Evolutionary conservation across 1,139 yeast genomes (phyloP).

Genomic region (Debaryomyces robertsiae): DNA sequence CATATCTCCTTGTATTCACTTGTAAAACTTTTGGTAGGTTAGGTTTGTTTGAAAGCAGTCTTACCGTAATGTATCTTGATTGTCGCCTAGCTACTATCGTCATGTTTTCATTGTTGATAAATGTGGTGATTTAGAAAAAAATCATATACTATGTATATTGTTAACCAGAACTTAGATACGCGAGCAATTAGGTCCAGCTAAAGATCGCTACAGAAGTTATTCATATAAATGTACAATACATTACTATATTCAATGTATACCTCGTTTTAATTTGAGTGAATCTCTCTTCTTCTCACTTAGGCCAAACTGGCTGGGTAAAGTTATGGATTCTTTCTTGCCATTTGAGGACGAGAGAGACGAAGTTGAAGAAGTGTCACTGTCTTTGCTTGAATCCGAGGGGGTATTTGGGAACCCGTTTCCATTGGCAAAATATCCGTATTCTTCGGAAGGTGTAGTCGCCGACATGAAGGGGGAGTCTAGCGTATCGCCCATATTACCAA

Average conservation of each 20-base stretch:
- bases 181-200: not conserved
- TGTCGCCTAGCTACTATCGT: not conserved
- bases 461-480: conserved; percentile 51
- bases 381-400: conserved; percentile 7
- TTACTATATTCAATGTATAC: conserved; percentile 35
- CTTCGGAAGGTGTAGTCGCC: conserved; percentile 44
- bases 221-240: not conserved
- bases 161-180: not conserved
- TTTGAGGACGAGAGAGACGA: conserved; percentile 10
- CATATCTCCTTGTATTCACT: conserved; percentile 7
- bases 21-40: not conserved
- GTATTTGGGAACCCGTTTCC: conserved; percentile 7
- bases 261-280: conserved; percentile 49
- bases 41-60: not conserved
- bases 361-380: conserved; percentile 12
- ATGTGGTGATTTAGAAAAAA: too few species aligned
- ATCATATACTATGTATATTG: too few species aligned
- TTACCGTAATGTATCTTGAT: not conserved
- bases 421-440: conserved; percentile 28
- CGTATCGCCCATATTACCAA: conserved; percentile 21
- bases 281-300: conserved; percentile 52
- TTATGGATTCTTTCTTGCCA: conserved; percentile 22
- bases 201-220: too few species aligned
- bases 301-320: conserved; percentile 34
- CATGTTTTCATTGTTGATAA: conserved; percentile 3